phyloP scores from a whole-genome alignment of 192 early-diverging fungal genomes.

The Rhizoclosmatium globosum region DNA sequence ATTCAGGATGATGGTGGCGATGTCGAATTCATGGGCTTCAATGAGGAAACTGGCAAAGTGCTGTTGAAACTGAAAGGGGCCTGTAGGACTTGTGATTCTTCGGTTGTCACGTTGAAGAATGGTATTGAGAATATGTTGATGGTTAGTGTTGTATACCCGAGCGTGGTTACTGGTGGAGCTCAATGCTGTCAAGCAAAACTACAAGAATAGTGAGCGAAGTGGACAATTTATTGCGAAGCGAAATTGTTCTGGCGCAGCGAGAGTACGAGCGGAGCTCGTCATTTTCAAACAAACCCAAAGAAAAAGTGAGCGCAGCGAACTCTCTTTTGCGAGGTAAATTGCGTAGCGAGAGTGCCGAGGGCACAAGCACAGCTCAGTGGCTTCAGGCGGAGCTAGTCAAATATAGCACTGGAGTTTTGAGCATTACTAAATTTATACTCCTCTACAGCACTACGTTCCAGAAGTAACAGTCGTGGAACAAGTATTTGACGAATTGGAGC shows the following conservation, averaged over 20 bases:
- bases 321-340: no score
- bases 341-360: no score
- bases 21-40: slow-evolving; percentile 94
- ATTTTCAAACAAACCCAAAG: neutral
- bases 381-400: no score
- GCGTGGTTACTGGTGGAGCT: no score
- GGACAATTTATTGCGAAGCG: neutral
- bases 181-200: no score
- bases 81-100: slow-evolving; percentile 93
- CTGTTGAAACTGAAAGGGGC: slow-evolving; percentile 92
- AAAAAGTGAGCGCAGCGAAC: neutral
- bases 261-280: no score
- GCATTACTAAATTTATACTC: neutral
- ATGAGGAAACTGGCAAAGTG: slow-evolving; percentile 75
- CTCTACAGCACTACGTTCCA: slow-evolving; percentile 86
- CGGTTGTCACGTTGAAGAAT: slow-evolving; percentile 93
- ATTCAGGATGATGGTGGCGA: slow-evolving; percentile 99
- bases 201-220: no score
- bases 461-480: slow-evolving; percentile 89
- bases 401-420: no score
- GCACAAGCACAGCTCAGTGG: no score
- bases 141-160: slow-evolving; percentile 31
- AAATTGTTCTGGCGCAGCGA: neutral
- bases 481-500: slow-evolving; percentile 86
- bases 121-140: slow-evolving; percentile 99